These are phyloP conservation scores for Phytophthora hibernalis DNA, from an alignment of 352 stramenopile genomes.

Conservation along the genomic window DNA sequence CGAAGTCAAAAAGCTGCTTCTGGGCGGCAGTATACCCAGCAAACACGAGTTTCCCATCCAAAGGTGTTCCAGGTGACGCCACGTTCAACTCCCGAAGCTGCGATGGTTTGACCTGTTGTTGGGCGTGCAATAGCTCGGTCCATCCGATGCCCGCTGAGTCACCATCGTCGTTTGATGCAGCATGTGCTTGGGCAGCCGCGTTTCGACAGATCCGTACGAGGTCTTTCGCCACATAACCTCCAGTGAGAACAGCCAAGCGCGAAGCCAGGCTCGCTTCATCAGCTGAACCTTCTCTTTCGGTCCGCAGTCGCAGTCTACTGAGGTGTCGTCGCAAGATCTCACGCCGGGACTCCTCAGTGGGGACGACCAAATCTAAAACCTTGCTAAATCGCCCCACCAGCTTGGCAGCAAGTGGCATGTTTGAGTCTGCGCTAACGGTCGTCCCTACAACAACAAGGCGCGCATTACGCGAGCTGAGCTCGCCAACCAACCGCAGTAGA, in stretches of 20 bases:
- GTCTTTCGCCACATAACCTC: constrained; percentile 83
- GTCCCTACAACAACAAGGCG: constrained; percentile 64
- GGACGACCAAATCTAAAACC: constrained; percentile 65
- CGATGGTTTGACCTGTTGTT: constrained; percentile 72
- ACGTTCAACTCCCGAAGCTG: constrained; percentile 83
- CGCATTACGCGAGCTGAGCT: constrained; percentile 35
- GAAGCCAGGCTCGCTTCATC: constrained; percentile 31
- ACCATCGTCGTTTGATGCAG: background rate
- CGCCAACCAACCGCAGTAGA: constrained; percentile 67
- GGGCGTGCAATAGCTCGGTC: constrained; percentile 53
- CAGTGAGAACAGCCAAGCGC: constrained; percentile 64
- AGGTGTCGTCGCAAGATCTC: constrained; percentile 62
- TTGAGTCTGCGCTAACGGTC: constrained; percentile 39
- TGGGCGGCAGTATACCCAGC: constrained; percentile 69
- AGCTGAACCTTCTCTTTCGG: background rate
- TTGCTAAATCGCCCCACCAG: constrained; percentile 67
- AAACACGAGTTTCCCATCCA: constrained; percentile 42
- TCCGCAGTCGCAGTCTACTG: constrained; percentile 34
- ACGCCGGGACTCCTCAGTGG: constrained; percentile 60
- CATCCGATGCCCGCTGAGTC: constrained; percentile 34
- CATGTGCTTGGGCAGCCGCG: constrained; percentile 50
- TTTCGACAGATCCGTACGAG: constrained; percentile 75
- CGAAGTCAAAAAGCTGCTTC: constrained; percentile 70
- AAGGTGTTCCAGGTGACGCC: constrained; percentile 49
- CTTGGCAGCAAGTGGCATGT: constrained; percentile 53